These are phyloP conservation scores for Kregervanrija delftensis DNA, from an alignment of 805 yeast genomes.

Conservation along the genomic window DNA sequence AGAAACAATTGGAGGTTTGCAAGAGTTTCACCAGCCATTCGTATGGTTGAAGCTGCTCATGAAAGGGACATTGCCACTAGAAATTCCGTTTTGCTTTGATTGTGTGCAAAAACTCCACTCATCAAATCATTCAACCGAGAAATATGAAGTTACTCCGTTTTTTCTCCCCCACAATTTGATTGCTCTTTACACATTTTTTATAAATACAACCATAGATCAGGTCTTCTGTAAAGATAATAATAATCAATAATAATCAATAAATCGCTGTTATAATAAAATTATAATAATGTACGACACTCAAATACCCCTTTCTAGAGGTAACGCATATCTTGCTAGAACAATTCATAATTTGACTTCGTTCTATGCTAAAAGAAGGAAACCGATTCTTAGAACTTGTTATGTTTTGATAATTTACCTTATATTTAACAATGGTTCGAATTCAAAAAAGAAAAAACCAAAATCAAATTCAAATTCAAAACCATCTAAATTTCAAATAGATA, in stretches of 20 bases:
- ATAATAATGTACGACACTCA: conserved; percentile 4
- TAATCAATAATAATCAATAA: no score
- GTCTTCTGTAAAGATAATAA: background rate
- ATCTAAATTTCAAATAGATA: background rate
- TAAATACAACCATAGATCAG: background rate
- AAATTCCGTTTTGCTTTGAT: conserved; percentile 1
- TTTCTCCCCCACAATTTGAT: no score
- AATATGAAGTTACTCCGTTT: no score
- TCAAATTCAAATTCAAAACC: background rate
- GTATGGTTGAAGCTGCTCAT: background rate
- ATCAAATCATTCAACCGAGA: no score
- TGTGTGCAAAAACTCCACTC: conserved; percentile 1
- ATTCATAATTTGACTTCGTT: conserved; percentile 6
- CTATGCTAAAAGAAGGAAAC: conserved; percentile 18
- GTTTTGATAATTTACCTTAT: conserved; percentile 18
- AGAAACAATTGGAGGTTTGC: conserved; percentile 71
- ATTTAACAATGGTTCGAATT: conserved; percentile 21
- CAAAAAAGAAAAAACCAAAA: background rate
- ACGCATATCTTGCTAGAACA: conserved; percentile 7
- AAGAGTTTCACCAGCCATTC: conserved; percentile 32
- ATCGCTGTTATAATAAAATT: no score
- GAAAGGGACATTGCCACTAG: background rate
- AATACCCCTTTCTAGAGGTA: conserved; percentile 3
- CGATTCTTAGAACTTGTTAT: conserved; percentile 18
- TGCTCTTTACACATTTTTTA: background rate